phyloP scores from a whole-genome alignment of 306 rosid genomes.

The Begonia loranthoides region DNA sequence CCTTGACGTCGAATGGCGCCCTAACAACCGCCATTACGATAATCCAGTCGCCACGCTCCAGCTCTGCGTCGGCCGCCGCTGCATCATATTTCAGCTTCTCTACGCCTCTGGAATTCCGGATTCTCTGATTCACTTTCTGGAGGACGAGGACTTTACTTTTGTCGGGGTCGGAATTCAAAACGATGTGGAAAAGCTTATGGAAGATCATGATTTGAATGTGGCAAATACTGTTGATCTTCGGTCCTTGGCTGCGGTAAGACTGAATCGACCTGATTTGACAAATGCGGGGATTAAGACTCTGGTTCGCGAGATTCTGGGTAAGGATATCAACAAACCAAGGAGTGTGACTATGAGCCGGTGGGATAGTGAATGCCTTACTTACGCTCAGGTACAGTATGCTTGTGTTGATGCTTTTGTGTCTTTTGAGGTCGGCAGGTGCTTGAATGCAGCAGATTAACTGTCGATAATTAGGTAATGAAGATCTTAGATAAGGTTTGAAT shows the following conservation, averaged over 20 bases:
- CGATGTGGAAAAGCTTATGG: slow-evolving; percentile 20
- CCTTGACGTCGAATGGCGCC: slow-evolving; percentile 43
- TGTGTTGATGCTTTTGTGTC: slow-evolving; percentile 37
- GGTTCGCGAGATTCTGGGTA: slow-evolving; percentile 18
- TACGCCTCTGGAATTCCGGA: slow-evolving; percentile 13
- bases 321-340: slow-evolving; percentile 27
- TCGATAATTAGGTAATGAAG: too few species aligned
- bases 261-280: slow-evolving; percentile 7
- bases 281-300: slow-evolving; percentile 27
- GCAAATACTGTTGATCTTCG: slow-evolving; percentile 20
- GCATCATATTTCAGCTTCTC: slow-evolving; percentile 23
- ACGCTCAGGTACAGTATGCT: slow-evolving; percentile 33
- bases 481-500: too few species aligned
- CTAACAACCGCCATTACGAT: slow-evolving; percentile 3
- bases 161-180: slow-evolving; percentile 31
- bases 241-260: slow-evolving; percentile 4
- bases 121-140: slow-evolving; percentile 20
- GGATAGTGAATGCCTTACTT: slow-evolving; percentile 30
- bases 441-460: neutral
- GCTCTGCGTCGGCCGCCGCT: slow-evolving; percentile 25
- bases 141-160: slow-evolving; percentile 3
- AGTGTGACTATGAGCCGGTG: slow-evolving; percentile 33
- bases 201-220: slow-evolving; percentile 21
- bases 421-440: slow-evolving; percentile 24
- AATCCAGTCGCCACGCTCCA: slow-evolving; percentile 27